Base-by-base conservation (phyloP, 768 basidiomycete genomes). In the Serendipita sp. region DNA sequence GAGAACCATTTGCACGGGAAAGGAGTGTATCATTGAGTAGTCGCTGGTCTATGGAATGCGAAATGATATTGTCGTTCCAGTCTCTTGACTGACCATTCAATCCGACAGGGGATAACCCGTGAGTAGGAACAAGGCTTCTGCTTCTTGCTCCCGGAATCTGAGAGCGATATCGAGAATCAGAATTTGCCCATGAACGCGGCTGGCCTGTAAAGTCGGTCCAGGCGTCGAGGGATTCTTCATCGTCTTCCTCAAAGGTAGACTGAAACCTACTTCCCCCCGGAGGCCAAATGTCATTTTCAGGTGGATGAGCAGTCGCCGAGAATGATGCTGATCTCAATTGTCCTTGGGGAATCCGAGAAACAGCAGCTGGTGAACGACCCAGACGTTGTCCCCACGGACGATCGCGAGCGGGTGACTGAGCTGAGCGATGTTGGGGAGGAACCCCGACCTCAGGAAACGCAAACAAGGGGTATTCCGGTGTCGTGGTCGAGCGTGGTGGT, bases 161-260 rank as follows among this genome's bases (percentile, higher is more conserved):
- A 16, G 55, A 10, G 16, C 55, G 55, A 60, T 33, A 60, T 33
- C 55, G 18, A 8, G 55, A 60, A n/a, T 60, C 55, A 10, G 55
- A 29, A 60, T 60, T 60, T 23, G 55, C 55, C 55, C 55, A 60
- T 5, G 55, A 60, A 36, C 55, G 55, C 8, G 55, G 55, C 31
- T 60, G 55, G n/a, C 55, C 55, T 60, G 55, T 60, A 29, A 60
- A 60, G 34, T 60, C 55, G 10, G 55, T 60, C 55, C 55, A 60
- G 4, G 55, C 55, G 18, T 60, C 55, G 8, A 60, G 33, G 36
- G 55, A 60, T 37, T 60, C 55, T 60, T 60, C 55, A 60, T 60
- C 55, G 29, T 60, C 48, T n/a, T 52, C 55, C 55, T 60, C 55
- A 31, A 60, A 60, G 10, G 55, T 60, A 10, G 55, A 60, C 18